A percentile compares a stretch with the other conserved stretches of the same genome.
phyloP scores from a whole-genome alignment of 2,329 filamentous ascomycete genomes.

The Fusarium sulawesiense region DNA sequence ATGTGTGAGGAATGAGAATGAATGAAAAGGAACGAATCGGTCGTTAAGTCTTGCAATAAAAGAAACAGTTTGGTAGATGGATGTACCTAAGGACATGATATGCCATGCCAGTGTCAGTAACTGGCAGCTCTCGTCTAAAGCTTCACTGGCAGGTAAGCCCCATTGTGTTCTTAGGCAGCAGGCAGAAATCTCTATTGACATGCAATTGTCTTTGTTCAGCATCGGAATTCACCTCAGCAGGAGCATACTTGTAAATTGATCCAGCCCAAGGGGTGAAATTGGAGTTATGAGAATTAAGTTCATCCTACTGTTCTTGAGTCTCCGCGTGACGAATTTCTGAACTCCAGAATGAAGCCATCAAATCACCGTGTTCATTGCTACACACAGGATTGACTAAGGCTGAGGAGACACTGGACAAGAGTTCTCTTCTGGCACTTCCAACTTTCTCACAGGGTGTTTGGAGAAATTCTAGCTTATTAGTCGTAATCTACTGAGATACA shows the following conservation, averaged over 20 bases:
- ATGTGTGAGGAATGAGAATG: neutral
- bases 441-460: neutral
- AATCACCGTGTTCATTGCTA: neutral
- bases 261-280: neutral
- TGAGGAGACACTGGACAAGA: neutral
- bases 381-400: neutral
- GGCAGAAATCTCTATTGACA: neutral
- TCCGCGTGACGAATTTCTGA: neutral
- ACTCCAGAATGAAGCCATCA: neutral
- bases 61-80: neutral
- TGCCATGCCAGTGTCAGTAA: slow-evolving; percentile 22
- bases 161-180: neutral
- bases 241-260: too few relatives aligned
- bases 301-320: neutral
- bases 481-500: neutral
- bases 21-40: neutral
- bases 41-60: neutral
- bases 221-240: neutral
- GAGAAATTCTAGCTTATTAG: neutral
- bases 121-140: neutral
- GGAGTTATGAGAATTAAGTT: neutral
- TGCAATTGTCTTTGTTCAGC: neutral
- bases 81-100: neutral
- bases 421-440: neutral
- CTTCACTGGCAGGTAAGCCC: neutral